A percentile compares a stretch with the other conserved stretches of the same genome.
Conservation (phyloP, 2,329 filamentous ascomycete genomes). For the Penicillium vulpinum region DNA sequence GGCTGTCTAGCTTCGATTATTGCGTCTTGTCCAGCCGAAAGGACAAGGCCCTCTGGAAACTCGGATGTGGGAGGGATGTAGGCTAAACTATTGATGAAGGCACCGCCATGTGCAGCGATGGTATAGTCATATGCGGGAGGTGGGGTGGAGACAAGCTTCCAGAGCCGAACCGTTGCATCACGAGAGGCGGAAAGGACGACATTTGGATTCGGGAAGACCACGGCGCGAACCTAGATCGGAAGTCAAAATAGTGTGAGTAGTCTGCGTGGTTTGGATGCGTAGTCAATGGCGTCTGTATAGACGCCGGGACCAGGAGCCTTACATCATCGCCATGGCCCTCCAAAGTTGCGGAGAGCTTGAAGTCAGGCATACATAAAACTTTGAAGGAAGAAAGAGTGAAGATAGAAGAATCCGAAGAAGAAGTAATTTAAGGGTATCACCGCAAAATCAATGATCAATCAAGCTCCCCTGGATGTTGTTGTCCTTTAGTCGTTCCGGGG, state of each 20-base stretch:
- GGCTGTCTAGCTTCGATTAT: conserved; percentile 87
- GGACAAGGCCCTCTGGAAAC: conserved; percentile 75
- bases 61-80: conserved; percentile 69
- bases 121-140: conserved; percentile 73
- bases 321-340: conserved; percentile 93
- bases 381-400: neutral
- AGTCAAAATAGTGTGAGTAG: conserved; percentile 62
- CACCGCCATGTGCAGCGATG: conserved; percentile 75
- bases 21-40: conserved; percentile 87
- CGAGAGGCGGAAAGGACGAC: conserved; percentile 81
- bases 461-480: conserved; percentile 20
- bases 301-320: conserved; percentile 39
- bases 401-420: neutral
- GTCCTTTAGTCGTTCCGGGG: conserved; percentile 29
- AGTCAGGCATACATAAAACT: conserved; percentile 66
- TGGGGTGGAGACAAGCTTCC: conserved; percentile 67
- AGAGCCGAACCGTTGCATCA: conserved; percentile 85
- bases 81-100: conserved; percentile 84
- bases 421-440: conserved; percentile 4
- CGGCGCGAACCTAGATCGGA: conserved; percentile 72
- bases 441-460: conserved; percentile 10
- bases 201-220: conserved; percentile 72
- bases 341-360: conserved; percentile 89
- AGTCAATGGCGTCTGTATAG: conserved; percentile 17
- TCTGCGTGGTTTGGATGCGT: conserved; percentile 17